Evolutionary conservation across 2,329 filamentous ascomycete genomes (phyloP), one percentile per base, ranked within the genome.

Genomic region (Fusarium humuli): DNA sequence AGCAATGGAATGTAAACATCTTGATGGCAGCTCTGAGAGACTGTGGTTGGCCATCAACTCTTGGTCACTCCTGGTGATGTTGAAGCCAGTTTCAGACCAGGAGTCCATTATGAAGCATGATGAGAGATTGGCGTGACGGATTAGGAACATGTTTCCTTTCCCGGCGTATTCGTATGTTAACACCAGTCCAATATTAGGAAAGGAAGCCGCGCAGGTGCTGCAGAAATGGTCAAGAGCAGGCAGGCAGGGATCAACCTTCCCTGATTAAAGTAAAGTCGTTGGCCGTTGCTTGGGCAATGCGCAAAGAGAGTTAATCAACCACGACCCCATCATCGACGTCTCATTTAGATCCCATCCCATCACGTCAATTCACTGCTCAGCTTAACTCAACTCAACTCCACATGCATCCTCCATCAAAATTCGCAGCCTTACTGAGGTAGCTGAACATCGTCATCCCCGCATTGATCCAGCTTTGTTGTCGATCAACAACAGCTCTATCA

Each of bases 211-310:
- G n/a, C 44, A 23, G 23, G 44, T 32, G 44, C 32, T 34, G 40
- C 46, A 48, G 23, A 34, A 55, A 48, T 41, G 42, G 45, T 25
- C 32, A 40, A 34, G 22, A 37, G 48, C 32, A 52, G 48, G 22
- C 22, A 20, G 30, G 18, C 53, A 18, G 30, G 46, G 61, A 57
- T 65, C 61, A 55, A 45, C 34, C 45, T 61, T 59, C 46, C 56
- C 37, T 27, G 50, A 55, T 59, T 52, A 22, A 46, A 56, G 48
- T 40, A 52, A 25, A 40, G 48, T 52, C 22, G 48, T 40, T 40
- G 32, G 22, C 55, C 65, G 71, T 75, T 75, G 73, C 73, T 75
- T 75, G 65, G 73, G 63, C 73, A 75, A 75, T 75, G 70, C 55
- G 48, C 59, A 70, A 57, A 49, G 40, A 65, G 25, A 23, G 44